These are phyloP conservation scores for Diutina rugosa DNA, from an alignment of 1,139 yeast species.

Conservation along the genomic window DNA sequence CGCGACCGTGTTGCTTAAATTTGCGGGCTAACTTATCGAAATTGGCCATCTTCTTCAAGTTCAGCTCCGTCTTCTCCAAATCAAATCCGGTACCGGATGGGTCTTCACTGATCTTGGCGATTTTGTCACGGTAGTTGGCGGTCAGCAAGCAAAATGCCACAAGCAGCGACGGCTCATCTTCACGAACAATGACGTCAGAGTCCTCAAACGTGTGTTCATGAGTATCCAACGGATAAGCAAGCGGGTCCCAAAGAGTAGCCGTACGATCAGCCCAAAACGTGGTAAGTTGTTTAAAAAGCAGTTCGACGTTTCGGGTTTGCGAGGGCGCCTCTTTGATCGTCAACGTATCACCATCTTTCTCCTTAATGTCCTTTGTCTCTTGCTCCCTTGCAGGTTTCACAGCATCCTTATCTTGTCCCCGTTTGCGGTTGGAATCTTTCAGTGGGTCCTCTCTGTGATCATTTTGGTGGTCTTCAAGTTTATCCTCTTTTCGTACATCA, in stretches of 20 bases:
- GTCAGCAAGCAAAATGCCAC: slow-evolving; percentile 88
- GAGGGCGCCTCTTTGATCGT: background rate
- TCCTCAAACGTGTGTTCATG: slow-evolving; percentile 91
- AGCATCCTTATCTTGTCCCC: slow-evolving; percentile 3
- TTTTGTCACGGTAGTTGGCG: slow-evolving; percentile 63
- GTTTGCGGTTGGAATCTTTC: slow-evolving; percentile 3
- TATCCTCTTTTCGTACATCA: background rate
- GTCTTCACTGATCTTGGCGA: slow-evolving; percentile 17
- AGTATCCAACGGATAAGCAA: slow-evolving; percentile 67
- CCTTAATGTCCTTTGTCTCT: background rate
- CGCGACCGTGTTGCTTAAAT: slow-evolving; percentile 20
- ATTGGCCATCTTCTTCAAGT: slow-evolving; percentile 11
- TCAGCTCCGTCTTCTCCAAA: slow-evolving; percentile 4
- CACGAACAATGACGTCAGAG: slow-evolving; percentile 86
- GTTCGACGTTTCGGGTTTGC: slow-evolving; percentile 44
- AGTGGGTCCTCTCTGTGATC: slow-evolving; percentile 9
- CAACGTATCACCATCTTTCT: background rate
- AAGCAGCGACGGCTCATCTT: slow-evolving; percentile 92
- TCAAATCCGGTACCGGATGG: slow-evolving; percentile 9
- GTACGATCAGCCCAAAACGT: slow-evolving; percentile 98
- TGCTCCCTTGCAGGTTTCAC: background rate
- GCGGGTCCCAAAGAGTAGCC: slow-evolving; percentile 89
- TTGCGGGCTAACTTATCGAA: slow-evolving; percentile 32
- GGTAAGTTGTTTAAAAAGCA: slow-evolving; percentile 71
- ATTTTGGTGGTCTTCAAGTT: slow-evolving; percentile 2